Base-by-base conservation (phyloP, 495 filamentous ascomycete species). In the Penicillium maclennaniae region DNA sequence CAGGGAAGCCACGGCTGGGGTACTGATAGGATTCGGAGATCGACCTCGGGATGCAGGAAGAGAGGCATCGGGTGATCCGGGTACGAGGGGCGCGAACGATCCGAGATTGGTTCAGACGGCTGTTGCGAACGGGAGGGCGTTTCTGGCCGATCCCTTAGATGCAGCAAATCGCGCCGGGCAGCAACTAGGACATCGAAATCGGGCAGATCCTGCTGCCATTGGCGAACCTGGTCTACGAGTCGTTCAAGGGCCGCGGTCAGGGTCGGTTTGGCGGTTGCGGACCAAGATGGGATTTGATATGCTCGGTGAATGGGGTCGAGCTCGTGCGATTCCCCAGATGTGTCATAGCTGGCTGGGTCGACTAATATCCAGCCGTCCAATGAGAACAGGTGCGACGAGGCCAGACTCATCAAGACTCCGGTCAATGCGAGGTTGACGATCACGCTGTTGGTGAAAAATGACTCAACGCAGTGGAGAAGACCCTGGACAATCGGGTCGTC, bases 321-420 rank as follows among this genome's bases (percentile, higher is more conserved):
- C 25, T 60, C 57, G 21, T 68, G 51, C 15, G 26, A 14, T 34
- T 43, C n/a, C n/a, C 39, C 39, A 4, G 56, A 23, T 23, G 61
- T 47, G 0, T 69, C 49, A 46, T 75, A 78, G n/a, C 68, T 69
- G 6, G 60, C 51, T 0, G 90, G 87, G 54, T 89, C 82, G 16
- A 89, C 83, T 10, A 92, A 71, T n/a, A 97, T 78, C 93, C 95
- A 97, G 14, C 85, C 85, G 62, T 97, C 91, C 1, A 97, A 76
- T 6, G 83, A 80, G 61, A 95, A 86, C 43, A 86, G 87, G 15
- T 88, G 84, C 55, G 93, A 97, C 1, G 87, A 85, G 15, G 87
- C 86, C 25, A 97, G 76, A 53, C 89, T 87, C 49, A 92, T 82
- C 15, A 99, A 77, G 6, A 85, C 80, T 58, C 91, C 86, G 0